Percentiles rank a stretch among this genome's conserved stretches.
Evolutionary conservation across 768 basidiomycete genomes (phyloP).

Genomic region (Fibroporia radiculosa): DNA sequence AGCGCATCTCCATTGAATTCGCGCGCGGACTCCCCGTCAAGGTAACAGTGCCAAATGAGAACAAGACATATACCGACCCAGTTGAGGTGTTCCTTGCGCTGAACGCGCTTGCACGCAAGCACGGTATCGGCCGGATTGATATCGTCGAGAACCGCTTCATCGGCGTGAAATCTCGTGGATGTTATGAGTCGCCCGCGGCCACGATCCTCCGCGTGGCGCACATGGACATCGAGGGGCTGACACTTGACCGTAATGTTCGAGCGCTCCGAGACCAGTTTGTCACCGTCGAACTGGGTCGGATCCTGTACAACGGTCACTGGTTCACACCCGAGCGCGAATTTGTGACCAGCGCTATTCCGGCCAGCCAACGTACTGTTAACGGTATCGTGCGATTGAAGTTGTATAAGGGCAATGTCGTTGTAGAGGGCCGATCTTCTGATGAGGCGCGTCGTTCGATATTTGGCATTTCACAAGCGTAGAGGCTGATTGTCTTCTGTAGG

Average conservation of each 20-base stretch:
- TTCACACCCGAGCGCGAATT: constrained; percentile 99
- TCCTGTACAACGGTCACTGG: constrained; percentile 98
- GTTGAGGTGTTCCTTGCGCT: constrained; percentile 92
- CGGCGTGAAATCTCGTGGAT: constrained; percentile 98
- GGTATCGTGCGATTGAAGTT: constrained; percentile 85
- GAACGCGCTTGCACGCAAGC: constrained; percentile 88
- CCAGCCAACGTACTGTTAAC: constrained; percentile 94
- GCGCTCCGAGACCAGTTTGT: constrained; percentile 92
- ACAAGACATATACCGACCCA: constrained; percentile 72
- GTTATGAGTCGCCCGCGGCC: constrained; percentile 96
- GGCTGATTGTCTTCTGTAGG: constrained; percentile 32
- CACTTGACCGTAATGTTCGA: constrained; percentile 96
- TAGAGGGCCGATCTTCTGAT: constrained; percentile 85
- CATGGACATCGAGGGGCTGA: constrained; percentile 94
- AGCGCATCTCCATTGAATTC: constrained; percentile 82
- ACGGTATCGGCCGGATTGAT: constrained; percentile 95
- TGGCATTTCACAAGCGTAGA: too few species aligned
- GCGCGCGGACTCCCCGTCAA: constrained; percentile 80
- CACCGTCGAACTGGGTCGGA: constrained; percentile 81
- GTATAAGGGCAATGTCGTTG: constrained; percentile 93
- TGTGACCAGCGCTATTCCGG: constrained; percentile 80
- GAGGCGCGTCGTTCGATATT: constrained; percentile 43
- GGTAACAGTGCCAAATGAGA: constrained; percentile 50
- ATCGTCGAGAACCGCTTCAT: constrained; percentile 99
- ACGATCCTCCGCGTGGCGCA: constrained; percentile 95